These are phyloP conservation scores for Pyracantha coccinea DNA, from an alignment of 331 rosid species.

Conservation along the genomic window DNA sequence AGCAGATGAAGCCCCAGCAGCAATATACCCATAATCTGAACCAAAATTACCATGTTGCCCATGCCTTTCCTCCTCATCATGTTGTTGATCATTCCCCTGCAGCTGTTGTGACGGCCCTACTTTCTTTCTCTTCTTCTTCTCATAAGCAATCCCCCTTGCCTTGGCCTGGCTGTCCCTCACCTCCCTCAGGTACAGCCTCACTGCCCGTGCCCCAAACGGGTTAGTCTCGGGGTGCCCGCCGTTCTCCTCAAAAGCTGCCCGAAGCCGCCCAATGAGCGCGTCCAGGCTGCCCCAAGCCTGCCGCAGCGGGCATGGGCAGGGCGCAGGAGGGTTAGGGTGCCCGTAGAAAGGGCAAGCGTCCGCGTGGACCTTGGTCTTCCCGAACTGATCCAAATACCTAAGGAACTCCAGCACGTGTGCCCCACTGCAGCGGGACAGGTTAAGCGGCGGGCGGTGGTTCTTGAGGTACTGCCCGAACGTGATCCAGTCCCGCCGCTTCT, in stretches of 20 bases:
- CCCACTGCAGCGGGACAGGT: constrained; percentile 42
- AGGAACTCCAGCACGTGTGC: constrained; percentile 45
- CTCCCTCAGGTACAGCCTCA: constrained; percentile 39
- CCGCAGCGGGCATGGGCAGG: constrained; percentile 40
- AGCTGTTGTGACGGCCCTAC: background rate
- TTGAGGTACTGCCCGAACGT: constrained; percentile 47
- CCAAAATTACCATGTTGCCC: background rate
- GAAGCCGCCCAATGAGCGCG: constrained; percentile 45
- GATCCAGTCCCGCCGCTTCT: constrained; percentile 51
- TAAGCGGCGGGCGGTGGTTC: constrained; percentile 43
- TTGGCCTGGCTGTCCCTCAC: constrained; percentile 42
- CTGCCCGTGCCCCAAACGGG: constrained; percentile 41
- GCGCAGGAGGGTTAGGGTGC: constrained; percentile 35
- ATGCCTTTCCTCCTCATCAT: background rate
- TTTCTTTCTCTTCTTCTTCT: constrained; percentile 44
- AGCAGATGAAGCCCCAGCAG: background rate
- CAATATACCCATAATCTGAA: background rate
- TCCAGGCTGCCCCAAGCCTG: constrained; percentile 49
- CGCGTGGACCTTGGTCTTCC: constrained; percentile 42
- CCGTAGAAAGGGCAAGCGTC: constrained; percentile 35
- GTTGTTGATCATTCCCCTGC: background rate
- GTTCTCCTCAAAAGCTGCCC: constrained; percentile 55
- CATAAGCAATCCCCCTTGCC: constrained; percentile 44
- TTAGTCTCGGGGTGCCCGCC: constrained; percentile 43
- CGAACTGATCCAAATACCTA: constrained; percentile 40